A percentile compares a stretch with the other conserved stretches of the same genome.
These are phyloP conservation scores for Aspergillus tamarii DNA, from an alignment of 2,329 filamentous ascomycete genomes.

Conservation along the genomic window DNA sequence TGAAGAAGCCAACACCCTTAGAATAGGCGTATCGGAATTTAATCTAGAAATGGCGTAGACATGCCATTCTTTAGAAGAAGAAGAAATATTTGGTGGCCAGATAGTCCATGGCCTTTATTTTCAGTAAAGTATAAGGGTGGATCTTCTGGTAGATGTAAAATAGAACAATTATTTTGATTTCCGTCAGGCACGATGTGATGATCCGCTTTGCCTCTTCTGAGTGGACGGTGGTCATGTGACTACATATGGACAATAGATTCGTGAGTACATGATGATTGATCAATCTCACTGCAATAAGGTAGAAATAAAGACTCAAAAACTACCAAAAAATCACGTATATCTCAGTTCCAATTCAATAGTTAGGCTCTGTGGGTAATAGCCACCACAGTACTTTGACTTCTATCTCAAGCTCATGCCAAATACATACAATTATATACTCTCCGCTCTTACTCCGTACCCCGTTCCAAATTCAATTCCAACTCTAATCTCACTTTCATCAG, in stretches of 20 bases:
- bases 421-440: not conserved
- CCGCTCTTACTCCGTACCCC: not conserved
- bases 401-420: not conserved
- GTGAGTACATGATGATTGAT: not conserved
- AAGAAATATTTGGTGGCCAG: not conserved
- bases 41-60: not conserved
- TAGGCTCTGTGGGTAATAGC: not conserved
- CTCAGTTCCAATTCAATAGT: not conserved
- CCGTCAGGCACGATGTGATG: not conserved
- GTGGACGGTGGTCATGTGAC: constrained; percentile 12
- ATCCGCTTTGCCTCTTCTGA: not conserved
- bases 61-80: not conserved
- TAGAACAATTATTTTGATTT: not conserved
- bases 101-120: not conserved
- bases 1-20: not conserved
- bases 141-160: not conserved
- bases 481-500: not conserved
- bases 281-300: not conserved
- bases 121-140: not conserved
- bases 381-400: not conserved
- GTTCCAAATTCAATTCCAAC: not conserved
- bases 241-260: not conserved
- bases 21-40: not conserved
- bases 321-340: not conserved
- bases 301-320: not conserved